Conservation (phyloP, 2,329 filamentous ascomycete species). For the Aspergillus phoenicis region DNA sequence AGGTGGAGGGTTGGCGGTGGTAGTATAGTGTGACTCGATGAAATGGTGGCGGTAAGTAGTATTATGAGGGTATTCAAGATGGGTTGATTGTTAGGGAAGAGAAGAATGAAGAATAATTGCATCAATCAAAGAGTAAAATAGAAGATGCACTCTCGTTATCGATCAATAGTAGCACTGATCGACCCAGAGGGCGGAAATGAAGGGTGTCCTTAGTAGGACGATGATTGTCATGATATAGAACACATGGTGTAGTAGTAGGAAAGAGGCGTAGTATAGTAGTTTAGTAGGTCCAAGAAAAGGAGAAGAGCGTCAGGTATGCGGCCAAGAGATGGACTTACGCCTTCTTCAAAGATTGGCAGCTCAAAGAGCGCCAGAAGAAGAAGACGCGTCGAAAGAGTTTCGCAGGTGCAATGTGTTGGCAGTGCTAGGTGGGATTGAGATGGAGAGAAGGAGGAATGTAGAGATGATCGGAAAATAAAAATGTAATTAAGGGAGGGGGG, state of each 20-base stretch:
- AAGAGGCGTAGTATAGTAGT: conserved; percentile 9
- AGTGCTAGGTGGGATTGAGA: conserved; percentile 24
- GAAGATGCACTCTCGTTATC: conserved; percentile 31
- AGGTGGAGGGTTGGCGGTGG: conserved; percentile 1
- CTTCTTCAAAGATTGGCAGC: conserved; percentile 32
- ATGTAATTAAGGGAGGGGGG: conserved; percentile 17
- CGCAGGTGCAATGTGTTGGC: conserved; percentile 29
- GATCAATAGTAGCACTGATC: conserved; percentile 32
- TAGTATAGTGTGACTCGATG: conserved; percentile 16
- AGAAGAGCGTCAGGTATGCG: conserved; percentile 22
- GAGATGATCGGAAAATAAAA: conserved; percentile 25
- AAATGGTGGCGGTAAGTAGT: conserved; percentile 10
- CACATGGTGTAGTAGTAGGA: conserved; percentile 33
- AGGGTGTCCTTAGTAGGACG: conserved; percentile 41
- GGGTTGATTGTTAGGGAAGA: conserved; percentile 14
- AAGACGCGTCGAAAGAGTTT: conserved; percentile 29
- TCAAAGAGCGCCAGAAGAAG: conserved; percentile 34
- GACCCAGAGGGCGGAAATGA: conserved; percentile 29
- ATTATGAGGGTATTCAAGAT: conserved; percentile 11
- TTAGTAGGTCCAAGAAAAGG: conserved; percentile 14
- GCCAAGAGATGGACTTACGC: conserved; percentile 29
- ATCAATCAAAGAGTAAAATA: conserved; percentile 21
- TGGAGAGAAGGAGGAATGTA: conserved; percentile 24
- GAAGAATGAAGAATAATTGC: conserved; percentile 16
- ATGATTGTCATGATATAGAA: conserved; percentile 47